Base-by-base conservation (phyloP, 1,284 basidiomycete species). In the Melampsora larici-populina region DNA sequence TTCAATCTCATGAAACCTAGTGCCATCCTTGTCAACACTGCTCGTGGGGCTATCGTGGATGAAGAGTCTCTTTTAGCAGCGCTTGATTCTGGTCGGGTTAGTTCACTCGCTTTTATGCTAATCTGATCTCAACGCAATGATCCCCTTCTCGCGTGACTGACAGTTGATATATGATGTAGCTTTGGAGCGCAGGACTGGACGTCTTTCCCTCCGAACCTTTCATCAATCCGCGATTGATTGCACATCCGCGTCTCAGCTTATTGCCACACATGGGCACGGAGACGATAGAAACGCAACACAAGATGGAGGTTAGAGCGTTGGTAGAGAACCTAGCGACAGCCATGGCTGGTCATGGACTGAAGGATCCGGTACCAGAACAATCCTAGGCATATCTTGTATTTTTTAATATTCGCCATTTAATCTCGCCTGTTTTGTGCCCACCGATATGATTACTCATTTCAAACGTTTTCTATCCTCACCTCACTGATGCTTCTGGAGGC, bases 251-350 rank as follows among this genome's bases (percentile, higher is more conserved):
- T 26, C n/a, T 92, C 79, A 91, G 90, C 18, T 86, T 96, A 17
- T 87, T 96, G 24, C 94, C 94, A 0, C 94, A 95, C 83, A 90
- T 95, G 90, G 93, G 93, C 51, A 94, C 92, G 1, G 91, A 92
- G 83, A 94, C 89, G 58, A 87, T 88, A 79, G 92, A 94, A 81
- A 88, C 90, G 2, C 91, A 92, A 83, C 88, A 88, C 81, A 88
- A 89, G 84, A 94, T 93, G 90, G 77, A 83, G 83, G 75, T 77
- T 82, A 31, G 80, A 83, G 15, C 82, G 82, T 18, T 64, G 29
- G 79, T 84, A 65, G 82, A 84, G 78, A 84, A 85, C 80, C 80
- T 85, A 55, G 81, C 81, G 58, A 81, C 83, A 29, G 83, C 82
- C 43, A 55, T 84, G n/a, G 73, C 76, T 26, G 84, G 84, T 58